Evolutionary conservation across 805 yeast species (phyloP), one percentile per base, ranked within the genome.

Genomic region (Sugiyamaella floridensis): DNA sequence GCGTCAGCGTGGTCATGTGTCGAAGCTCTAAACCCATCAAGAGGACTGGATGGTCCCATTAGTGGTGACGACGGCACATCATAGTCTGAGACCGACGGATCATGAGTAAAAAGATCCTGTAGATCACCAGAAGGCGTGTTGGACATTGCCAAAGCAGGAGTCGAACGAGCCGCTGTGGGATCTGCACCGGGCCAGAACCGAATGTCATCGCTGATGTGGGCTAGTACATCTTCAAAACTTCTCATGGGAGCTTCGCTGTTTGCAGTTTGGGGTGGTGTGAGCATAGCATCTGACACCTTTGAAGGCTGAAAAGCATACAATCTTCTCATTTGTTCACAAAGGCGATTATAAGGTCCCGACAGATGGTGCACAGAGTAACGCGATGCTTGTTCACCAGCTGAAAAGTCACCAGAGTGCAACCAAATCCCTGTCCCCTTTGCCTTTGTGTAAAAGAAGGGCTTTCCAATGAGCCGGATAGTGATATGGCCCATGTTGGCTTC

Each of bases 261-360:
- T 11, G 50, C 55, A 8, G 55, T 48, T 7, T 41, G 50, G 12
- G 58, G 58, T 12, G 57, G 54, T 12, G 55, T 51, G 15, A 51
- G 22, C 42, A 51, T 32, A 6, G 22, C 45, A 2, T 42, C 47
- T 4, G 48, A 42, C n/a, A 56, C 47, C 46, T 57, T 57, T 5
- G 59, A 40, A 1, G 60, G 60, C 45, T 56, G 60, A 46, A 53
- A 57, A 8, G 58, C 45, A 41, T 55, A 57, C 9, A 59, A 42
- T 15, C 46, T 47, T 22, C 44, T n/a, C 48, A 59, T 42, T 45
- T 53, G 55, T 16, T 42, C 41, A 28, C 54, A 54, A 11, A 59
- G 43, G 45, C 46, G 45, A 8, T 12, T 28, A 45, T 52, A 48
- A 14, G 54, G 55, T 1, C 62, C 62, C 11, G 51, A 43, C 14